Evolutionary conservation across 495 filamentous ascomycete species (phyloP), one percentile per base, ranked within the genome.

Genomic region (Penicillium nucicola): DNA sequence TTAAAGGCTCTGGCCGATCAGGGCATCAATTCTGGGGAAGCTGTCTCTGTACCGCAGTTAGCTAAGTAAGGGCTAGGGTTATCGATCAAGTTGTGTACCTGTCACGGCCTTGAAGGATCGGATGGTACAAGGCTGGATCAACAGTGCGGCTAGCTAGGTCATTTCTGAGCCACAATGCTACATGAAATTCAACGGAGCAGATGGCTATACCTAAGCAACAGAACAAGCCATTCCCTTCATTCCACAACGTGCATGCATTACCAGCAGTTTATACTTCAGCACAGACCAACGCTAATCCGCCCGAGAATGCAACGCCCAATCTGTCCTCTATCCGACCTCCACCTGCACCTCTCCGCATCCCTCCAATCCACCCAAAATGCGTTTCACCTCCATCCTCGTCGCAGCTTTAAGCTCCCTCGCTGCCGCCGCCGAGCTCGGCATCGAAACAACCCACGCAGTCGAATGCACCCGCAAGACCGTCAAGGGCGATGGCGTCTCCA

Each of bases 401-500:
- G 58, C 84, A 50, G 71, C 80, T 52, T 67, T 88, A 30, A 75
- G 81, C 36, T 64, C 81, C 43, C 42, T 65, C 20, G 61, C 63
- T 48, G 53, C 60, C 47, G 72, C 76, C 50, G 77, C 81, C 22
- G 72, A 75, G 11, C 79, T 95, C 50, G 75, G 80, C 62, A 88
- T 95, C 70, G 85, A 95, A 54, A 79, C 83, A 51, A 91, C 87
- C 33, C 76, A 85, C 50, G 68, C 79, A 18, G 83, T 89, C 60
- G 79, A 84, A 41, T 90, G 87, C 71, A 74, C 70, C 22, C 87
- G 89, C 63, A 90, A 88, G 67, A 85, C 89, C 25, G 56, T 82
- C 56, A 80, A 76, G 33, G 90, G 90, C 61, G 90, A 96, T 71
- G 82, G 67, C 39, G 85, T 97, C 57, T 70, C 75, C 31, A 90